Evolutionary conservation across 257 asterid genomes (phyloP).

Genomic region (Misopates orontium): DNA sequence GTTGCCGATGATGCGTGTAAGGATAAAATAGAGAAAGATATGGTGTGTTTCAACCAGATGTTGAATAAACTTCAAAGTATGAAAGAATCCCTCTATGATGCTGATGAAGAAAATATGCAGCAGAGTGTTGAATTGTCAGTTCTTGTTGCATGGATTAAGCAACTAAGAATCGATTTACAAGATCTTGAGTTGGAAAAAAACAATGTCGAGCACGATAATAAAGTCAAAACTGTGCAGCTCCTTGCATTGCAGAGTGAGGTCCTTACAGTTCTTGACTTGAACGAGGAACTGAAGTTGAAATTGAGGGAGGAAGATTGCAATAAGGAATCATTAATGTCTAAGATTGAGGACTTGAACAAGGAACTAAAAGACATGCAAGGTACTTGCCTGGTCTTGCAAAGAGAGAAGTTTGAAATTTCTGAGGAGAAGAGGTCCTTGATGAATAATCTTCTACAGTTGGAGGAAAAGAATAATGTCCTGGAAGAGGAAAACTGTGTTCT

Average conservation of each 20-base stretch:
- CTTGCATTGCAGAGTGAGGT: constrained; percentile 47
- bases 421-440: constrained; percentile 53
- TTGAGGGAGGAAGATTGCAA: constrained; percentile 50
- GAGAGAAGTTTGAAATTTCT: constrained; percentile 39
- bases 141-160: constrained; percentile 39
- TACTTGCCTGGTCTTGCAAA: constrained; percentile 43
- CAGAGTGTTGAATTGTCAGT: constrained; percentile 52
- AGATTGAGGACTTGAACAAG: constrained; percentile 44
- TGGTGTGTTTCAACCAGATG: constrained; percentile 37
- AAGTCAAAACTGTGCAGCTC: constrained; percentile 41
- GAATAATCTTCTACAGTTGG: constrained; percentile 41
- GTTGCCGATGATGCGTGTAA: constrained; percentile 35
- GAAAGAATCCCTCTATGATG: constrained; percentile 41
- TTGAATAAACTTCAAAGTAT: constrained; percentile 45
- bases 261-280: constrained; percentile 43
- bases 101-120: constrained; percentile 63
- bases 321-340: constrained; percentile 44
- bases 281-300: constrained; percentile 48
- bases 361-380: constrained; percentile 44
- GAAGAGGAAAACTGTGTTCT: constrained; percentile 61
- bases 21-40: constrained; percentile 48
- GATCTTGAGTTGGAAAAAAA: no score
- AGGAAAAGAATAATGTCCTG: constrained; percentile 43
- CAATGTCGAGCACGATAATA: constrained; percentile 30
- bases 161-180: no score